Percentiles rank a stretch among this genome's conserved stretches.
Evolutionary conservation across 768 basidiomycete genomes (phyloP).

Genomic region (Trametes cinnabarina): DNA sequence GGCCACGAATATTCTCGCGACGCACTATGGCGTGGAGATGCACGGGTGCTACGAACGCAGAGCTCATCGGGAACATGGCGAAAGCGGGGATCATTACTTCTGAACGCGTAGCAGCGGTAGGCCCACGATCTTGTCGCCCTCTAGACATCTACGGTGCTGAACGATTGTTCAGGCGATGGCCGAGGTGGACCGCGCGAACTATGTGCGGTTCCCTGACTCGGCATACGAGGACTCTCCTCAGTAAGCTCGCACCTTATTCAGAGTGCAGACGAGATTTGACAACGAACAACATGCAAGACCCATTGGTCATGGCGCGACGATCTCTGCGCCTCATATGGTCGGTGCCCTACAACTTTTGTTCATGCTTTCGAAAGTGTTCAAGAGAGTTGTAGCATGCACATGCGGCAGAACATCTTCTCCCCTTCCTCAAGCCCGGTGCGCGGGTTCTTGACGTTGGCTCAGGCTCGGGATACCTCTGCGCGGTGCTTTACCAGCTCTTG

Average conservation of each 20-base stretch:
- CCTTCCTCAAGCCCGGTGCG: conserved; percentile 65
- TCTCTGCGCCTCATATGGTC: conserved; percentile 97
- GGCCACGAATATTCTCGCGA: neutral
- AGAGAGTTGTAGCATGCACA: conserved; percentile 68
- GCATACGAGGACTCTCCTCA: conserved; percentile 56
- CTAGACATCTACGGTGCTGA: neutral
- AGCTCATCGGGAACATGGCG: conserved; percentile 70
- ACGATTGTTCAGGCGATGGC: conserved; percentile 39
- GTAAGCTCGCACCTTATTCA: conserved; percentile 22
- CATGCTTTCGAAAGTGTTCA: neutral
- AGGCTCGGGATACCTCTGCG: conserved; percentile 84
- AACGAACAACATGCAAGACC: conserved; percentile 27
- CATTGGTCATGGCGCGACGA: conserved; percentile 86
- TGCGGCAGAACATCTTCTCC: conserved; percentile 74
- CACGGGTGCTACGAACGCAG: conserved; percentile 63
- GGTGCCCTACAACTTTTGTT: conserved; percentile 8
- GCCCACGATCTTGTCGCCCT: conserved; percentile 18
- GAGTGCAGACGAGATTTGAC: neutral
- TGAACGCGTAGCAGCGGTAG: conserved; percentile 53
- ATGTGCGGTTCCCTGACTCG: conserved; percentile 34
- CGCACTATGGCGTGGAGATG: conserved; percentile 79
- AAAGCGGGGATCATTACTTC: conserved; percentile 54
- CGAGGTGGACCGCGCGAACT: conserved; percentile 46
- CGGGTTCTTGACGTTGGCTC: conserved; percentile 88
- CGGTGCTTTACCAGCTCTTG: conserved; percentile 77